Evolutionary conservation across 352 stramenopile species (phyloP), one percentile per base, ranked within the genome.

Genomic region (Halophytophthora batemanensis): DNA sequence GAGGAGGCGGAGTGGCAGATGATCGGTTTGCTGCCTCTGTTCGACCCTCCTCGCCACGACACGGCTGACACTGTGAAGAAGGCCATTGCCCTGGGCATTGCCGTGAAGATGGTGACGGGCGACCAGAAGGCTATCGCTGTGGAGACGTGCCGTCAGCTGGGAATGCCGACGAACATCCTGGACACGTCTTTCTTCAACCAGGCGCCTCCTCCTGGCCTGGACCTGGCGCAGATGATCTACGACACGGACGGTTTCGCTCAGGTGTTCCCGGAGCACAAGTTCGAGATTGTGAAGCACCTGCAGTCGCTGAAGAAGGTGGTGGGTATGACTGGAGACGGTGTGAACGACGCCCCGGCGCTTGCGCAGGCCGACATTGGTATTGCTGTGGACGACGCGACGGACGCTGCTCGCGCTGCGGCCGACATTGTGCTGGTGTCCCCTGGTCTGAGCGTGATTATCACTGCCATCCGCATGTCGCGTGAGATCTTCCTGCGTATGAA

Each of bases 291-390:
- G 8, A 77, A 85, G 6, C 93, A 90, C 14, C 80, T 98, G 10
- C 94, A 98, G 61, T 71, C 86, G 39, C 74, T 70, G 15, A 75
- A 77, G 2, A 36, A 87, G 35, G 78, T 87, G 64, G 94, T 99
- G 37, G 96, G 96, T 6, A 98, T 99, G 78, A 99, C 97, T n/a
- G 97, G 97, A n/a, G 97, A 99, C 60, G 97, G 97, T 31, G 98
- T 98, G 13, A 99, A 99, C 71, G 97, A 99, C 72, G 96, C 96
- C 6, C 97, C 96, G 17, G 96, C 97, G 3, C 74, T 99, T 8
- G 98, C 98, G 63, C 93, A 77, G 1, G 93, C 95, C 15, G 93
- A 99, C 55, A 98, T 99, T 63, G 91, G 93, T 28, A 97, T 98
- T 65, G 96, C 95, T 3, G 99, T 99, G 97, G 97, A 96, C 47